Conservation (phyloP, 352 stramenopile genomes). For the Aphanomyces stellatus region DNA sequence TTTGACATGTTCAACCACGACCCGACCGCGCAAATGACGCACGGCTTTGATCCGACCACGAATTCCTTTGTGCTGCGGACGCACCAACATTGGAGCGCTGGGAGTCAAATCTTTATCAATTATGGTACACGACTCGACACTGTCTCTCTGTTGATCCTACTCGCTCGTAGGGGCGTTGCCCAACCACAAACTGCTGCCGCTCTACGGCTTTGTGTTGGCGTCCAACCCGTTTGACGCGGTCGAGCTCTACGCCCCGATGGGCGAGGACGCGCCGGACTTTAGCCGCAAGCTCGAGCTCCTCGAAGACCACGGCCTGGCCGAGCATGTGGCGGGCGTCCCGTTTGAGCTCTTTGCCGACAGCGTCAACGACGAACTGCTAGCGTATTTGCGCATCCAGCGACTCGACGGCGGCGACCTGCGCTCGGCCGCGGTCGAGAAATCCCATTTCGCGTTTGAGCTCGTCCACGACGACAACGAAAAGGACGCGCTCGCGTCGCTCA, state of each 20-base stretch:
- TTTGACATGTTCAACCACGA: conserved; percentile 86
- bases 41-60: conserved; percentile 46
- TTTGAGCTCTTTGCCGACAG: conserved; percentile 60
- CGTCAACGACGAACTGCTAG: conserved; percentile 55
- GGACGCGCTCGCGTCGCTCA: conserved; percentile 38
- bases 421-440: background rate
- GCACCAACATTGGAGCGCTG: conserved; percentile 63
- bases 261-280: conserved; percentile 35
- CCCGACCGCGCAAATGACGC: conserved; percentile 57
- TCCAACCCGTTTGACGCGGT: conserved; percentile 61
- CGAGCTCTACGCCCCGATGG: conserved; percentile 67
- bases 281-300: conserved; percentile 41
- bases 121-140: conserved; percentile 32
- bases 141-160: background rate
- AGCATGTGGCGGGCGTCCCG: conserved; percentile 31
- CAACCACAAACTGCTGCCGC: conserved; percentile 71
- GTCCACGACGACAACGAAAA: conserved; percentile 46
- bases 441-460: conserved; percentile 25
- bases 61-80: conserved; percentile 55
- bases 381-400: conserved; percentile 50
- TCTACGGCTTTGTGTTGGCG: conserved; percentile 72
- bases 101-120: conserved; percentile 69
- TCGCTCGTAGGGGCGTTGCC: conserved; percentile 30
- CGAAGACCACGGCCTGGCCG: conserved; percentile 41
- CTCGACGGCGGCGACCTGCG: conserved; percentile 37